phyloP scores from a whole-genome alignment of 148 eudicot genomes.

The Agrostemma githago region DNA sequence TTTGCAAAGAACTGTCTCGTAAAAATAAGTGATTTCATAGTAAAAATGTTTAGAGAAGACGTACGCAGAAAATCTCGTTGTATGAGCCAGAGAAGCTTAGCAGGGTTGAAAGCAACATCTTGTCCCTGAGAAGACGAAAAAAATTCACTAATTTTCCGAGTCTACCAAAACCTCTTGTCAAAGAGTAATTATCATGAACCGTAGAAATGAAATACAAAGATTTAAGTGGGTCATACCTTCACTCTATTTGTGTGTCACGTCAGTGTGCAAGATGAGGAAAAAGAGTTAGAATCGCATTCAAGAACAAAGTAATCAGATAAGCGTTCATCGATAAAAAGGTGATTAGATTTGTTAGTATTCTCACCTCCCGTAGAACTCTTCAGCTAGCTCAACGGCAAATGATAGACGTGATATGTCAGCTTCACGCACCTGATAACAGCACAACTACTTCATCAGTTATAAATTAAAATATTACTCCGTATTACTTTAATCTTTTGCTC shows the following conservation, averaged over 20 bases:
- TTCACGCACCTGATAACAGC: constrained; percentile 63
- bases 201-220: not conserved
- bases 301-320: not conserved
- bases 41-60: constrained; percentile 20
- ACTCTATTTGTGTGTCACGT: constrained; percentile 45
- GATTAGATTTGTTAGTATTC: constrained; percentile 9
- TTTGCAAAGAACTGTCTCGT: too few relatives aligned
- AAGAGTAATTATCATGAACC: not conserved
- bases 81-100: constrained; percentile 93
- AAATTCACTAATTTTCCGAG: not conserved
- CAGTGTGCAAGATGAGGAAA: constrained; percentile 17
- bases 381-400: constrained; percentile 99
- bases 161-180: not conserved
- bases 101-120: constrained; percentile 97
- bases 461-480: too few relatives aligned
- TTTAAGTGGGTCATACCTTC: constrained; percentile 45
- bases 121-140: constrained; percentile 53
- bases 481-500: too few relatives aligned
- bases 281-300: constrained; percentile 31
- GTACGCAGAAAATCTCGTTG: constrained; percentile 97
- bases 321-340: not conserved
- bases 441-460: too few relatives aligned
- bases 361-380: constrained; percentile 97
- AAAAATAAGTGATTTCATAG: not conserved
- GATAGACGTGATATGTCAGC: constrained; percentile 96